Percentiles rank a stretch among this genome's conserved stretches.
These are phyloP conservation scores for Botrytis aclada DNA, from an alignment of 2,329 filamentous ascomycete species.

Conservation along the genomic window DNA sequence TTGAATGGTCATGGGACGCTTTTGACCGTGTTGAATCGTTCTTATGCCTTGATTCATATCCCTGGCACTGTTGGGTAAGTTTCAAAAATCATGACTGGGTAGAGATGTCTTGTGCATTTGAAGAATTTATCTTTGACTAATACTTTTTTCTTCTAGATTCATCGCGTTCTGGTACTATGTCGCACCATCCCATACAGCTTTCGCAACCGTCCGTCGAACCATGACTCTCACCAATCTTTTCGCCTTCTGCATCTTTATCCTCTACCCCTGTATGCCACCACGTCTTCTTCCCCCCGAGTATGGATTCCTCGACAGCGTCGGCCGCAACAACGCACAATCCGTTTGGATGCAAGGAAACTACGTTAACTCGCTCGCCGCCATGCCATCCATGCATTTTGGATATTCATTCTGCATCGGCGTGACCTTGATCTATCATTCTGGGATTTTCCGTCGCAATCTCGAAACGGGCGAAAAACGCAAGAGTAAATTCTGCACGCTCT, in stretches of 20 bases:
- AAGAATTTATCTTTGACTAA: background rate
- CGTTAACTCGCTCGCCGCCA: conserved; percentile 50
- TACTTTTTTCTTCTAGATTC: conserved; percentile 45
- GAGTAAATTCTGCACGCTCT: conserved; percentile 43
- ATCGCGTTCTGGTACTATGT: conserved; percentile 63
- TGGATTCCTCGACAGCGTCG: conserved; percentile 50
- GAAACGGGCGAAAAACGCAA: conserved; percentile 45
- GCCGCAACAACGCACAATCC: conserved; percentile 47
- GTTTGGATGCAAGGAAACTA: conserved; percentile 51
- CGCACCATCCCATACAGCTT: conserved; percentile 48
- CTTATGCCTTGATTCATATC: conserved; percentile 59
- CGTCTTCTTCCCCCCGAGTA: conserved; percentile 49
- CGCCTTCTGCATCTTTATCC: conserved; percentile 50
- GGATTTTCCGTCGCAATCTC: conserved; percentile 40
- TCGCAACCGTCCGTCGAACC: conserved; percentile 46
- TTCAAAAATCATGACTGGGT: background rate
- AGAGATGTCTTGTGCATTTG: background rate
- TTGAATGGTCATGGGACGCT: conserved; percentile 51
- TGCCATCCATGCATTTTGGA: conserved; percentile 54
- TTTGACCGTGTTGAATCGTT: conserved; percentile 55
- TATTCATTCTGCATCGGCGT: conserved; percentile 52
- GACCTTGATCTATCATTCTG: conserved; percentile 52
- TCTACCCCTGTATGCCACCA: conserved; percentile 53
- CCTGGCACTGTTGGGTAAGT: conserved; percentile 56
- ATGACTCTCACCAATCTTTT: conserved; percentile 53